phyloP scores from a whole-genome alignment of 2,329 filamentous ascomycete species.

The Saccharata proteae region DNA sequence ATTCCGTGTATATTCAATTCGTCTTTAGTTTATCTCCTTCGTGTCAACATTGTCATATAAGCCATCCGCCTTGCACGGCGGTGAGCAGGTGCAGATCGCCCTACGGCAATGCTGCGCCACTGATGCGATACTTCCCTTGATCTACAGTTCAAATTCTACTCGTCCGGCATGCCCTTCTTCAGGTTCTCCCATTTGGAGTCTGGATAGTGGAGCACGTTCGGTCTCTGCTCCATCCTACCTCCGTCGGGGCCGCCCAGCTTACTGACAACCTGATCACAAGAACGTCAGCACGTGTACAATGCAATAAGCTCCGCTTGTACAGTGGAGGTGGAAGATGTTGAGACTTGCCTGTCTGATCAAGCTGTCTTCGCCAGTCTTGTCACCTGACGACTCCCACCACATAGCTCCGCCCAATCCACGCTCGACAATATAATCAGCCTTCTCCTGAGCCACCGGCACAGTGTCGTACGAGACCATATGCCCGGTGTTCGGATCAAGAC shows the following conservation, averaged over 20 bases:
- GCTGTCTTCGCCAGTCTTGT: slow-evolving; percentile 52
- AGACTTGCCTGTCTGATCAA: slow-evolving; percentile 39
- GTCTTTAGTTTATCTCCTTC: too few species aligned
- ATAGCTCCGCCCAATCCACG: slow-evolving; percentile 72
- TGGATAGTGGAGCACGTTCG: slow-evolving; percentile 41
- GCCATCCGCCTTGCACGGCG: too few species aligned
- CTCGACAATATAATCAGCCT: slow-evolving; percentile 58
- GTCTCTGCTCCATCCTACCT: slow-evolving; percentile 31
- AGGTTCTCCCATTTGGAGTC: slow-evolving; percentile 43
- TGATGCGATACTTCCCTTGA: too few species aligned
- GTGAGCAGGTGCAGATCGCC: too few species aligned
- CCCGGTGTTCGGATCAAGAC: slow-evolving; percentile 51
- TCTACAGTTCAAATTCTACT: too few species aligned
- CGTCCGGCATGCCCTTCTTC: slow-evolving; percentile 27
- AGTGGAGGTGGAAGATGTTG: slow-evolving; percentile 1
- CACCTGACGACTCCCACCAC: slow-evolving; percentile 90
- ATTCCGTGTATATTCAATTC: too few species aligned
- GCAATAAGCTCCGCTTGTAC: not conserved
- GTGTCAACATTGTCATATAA: too few species aligned
- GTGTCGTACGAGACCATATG: slow-evolving; percentile 71
- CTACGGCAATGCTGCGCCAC: too few species aligned
- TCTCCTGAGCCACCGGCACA: slow-evolving; percentile 51
- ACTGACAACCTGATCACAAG: slow-evolving; percentile 23
- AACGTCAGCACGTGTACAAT: too few species aligned
- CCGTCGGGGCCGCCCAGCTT: slow-evolving; percentile 27